Conservation (phyloP, 75 land plant species). For the Sequoiadendron giganteum region DNA sequence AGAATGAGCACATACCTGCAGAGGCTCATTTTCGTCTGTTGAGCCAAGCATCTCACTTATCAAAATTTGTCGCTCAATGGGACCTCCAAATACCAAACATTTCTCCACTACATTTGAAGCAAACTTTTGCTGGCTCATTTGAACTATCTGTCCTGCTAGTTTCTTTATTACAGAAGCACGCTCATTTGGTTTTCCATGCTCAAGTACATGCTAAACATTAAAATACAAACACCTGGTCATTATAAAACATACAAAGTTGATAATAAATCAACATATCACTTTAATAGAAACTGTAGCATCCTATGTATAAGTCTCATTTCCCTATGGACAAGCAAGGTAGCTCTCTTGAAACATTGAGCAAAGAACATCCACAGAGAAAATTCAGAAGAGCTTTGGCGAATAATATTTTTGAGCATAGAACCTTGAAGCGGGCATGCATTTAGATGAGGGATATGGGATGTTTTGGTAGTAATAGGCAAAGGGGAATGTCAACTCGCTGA, state of each 20-base stretch:
- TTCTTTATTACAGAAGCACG: constrained; percentile 47
- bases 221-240: constrained; percentile 7
- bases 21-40: constrained; percentile 64
- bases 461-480: not conserved
- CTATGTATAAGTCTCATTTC: not conserved
- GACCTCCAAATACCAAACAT: constrained; percentile 59
- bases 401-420: not conserved
- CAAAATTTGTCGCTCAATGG: constrained; percentile 45
- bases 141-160: constrained; percentile 63
- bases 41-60: constrained; percentile 65
- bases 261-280: not conserved
- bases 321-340: not conserved
- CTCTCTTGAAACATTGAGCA: not conserved
- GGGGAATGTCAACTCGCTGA: not conserved
- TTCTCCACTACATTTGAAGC: constrained; percentile 76
- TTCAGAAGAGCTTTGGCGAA: not conserved
- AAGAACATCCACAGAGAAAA: not conserved
- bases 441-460: not conserved
- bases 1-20: constrained; percentile 41
- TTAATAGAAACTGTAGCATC: not conserved
- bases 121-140: constrained; percentile 75
- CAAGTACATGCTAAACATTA: constrained; percentile 59
- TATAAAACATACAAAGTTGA: not conserved
- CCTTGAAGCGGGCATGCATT: not conserved
- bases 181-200: constrained; percentile 66